Evolutionary conservation across 768 basidiomycete genomes (phyloP).

Genomic region (Cystofilobasidium bisporidii): DNA sequence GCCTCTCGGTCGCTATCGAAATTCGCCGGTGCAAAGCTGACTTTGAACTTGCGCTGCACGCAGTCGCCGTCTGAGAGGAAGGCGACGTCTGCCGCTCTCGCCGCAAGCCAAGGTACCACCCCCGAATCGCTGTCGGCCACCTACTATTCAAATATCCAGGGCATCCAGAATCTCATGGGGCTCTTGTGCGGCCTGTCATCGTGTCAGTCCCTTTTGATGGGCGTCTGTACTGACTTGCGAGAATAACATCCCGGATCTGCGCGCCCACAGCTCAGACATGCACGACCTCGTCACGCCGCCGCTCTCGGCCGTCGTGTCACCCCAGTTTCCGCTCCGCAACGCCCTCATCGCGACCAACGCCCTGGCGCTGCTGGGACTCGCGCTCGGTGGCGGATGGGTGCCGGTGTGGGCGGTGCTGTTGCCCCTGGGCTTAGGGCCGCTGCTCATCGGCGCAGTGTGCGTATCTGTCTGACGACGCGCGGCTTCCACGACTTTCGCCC

Average conservation of each 20-base stretch:
- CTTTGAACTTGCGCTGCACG: too few species aligned
- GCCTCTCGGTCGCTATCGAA: too few species aligned
- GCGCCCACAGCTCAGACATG: slow-evolving; percentile 10
- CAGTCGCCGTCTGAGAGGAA: neutral
- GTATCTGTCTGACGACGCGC: neutral
- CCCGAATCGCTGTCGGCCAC: slow-evolving; percentile 12
- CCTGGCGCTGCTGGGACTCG: neutral
- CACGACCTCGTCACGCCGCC: slow-evolving; percentile 14
- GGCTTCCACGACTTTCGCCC: too few species aligned
- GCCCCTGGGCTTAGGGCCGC: slow-evolving; percentile 18
- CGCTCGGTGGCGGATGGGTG: slow-evolving; percentile 6
- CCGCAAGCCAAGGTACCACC: neutral
- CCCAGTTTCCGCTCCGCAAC: slow-evolving; percentile 17
- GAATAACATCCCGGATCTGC: neutral
- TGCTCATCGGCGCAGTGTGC: slow-evolving; percentile 13
- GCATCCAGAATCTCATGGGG: slow-evolving; percentile 29
- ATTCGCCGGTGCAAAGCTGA: too few species aligned
- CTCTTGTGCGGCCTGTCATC: slow-evolving; percentile 24
- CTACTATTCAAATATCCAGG: slow-evolving; percentile 28
- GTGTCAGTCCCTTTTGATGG: neutral
- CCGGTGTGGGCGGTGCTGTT: slow-evolving; percentile 10
- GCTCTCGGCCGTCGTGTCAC: slow-evolving; percentile 1
- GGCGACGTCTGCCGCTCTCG: neutral
- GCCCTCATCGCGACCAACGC: slow-evolving; percentile 8
- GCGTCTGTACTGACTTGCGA: neutral